phyloP scores from a whole-genome alignment of 495 filamentous ascomycete species.

The Aspergillus mulundensis region DNA sequence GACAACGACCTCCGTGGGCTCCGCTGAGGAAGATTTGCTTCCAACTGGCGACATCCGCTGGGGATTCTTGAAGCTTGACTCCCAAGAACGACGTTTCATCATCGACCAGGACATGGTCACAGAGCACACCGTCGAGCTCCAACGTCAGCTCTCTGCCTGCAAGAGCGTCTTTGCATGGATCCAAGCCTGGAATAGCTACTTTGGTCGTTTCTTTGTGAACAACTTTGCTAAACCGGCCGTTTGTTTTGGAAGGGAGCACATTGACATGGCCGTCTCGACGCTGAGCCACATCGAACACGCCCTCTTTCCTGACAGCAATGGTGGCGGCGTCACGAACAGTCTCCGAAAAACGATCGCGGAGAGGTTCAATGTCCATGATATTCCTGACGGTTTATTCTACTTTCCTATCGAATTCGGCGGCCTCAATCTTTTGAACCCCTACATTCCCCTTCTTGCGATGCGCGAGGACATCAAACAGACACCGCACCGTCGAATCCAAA shows the following conservation, averaged over 20 bases:
- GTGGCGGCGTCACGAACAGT: slow-evolving; percentile 52
- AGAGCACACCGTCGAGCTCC: slow-evolving; percentile 57
- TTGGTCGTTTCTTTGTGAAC: slow-evolving; percentile 58
- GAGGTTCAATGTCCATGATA: slow-evolving; percentile 50
- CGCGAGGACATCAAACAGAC: slow-evolving; percentile 48
- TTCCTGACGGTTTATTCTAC: slow-evolving; percentile 68
- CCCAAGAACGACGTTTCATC: slow-evolving; percentile 50
- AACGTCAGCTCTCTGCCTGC: slow-evolving; percentile 53
- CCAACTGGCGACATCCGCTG: slow-evolving; percentile 60
- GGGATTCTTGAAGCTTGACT: slow-evolving; percentile 60
- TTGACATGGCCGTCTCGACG: slow-evolving; percentile 59
- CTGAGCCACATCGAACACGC: slow-evolving; percentile 55
- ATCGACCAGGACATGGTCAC: slow-evolving; percentile 63
- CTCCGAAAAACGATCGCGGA: slow-evolving; percentile 51
- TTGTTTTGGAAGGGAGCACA: slow-evolving; percentile 60
- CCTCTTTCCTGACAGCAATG: slow-evolving; percentile 39
- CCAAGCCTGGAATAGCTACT: slow-evolving; percentile 63
- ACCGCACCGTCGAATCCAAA: slow-evolving; percentile 39
- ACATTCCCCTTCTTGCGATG: slow-evolving; percentile 50
- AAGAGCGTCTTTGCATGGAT: slow-evolving; percentile 60
- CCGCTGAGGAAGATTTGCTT: slow-evolving; percentile 12
- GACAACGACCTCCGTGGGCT: not conserved
- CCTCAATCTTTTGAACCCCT: slow-evolving; percentile 54
- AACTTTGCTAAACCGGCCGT: slow-evolving; percentile 64
- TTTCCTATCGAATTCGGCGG: slow-evolving; percentile 59